These are phyloP conservation scores for Gnaphalium uliginosum DNA, from an alignment of 129 eudicot genomes.

Conservation along the genomic window DNA sequence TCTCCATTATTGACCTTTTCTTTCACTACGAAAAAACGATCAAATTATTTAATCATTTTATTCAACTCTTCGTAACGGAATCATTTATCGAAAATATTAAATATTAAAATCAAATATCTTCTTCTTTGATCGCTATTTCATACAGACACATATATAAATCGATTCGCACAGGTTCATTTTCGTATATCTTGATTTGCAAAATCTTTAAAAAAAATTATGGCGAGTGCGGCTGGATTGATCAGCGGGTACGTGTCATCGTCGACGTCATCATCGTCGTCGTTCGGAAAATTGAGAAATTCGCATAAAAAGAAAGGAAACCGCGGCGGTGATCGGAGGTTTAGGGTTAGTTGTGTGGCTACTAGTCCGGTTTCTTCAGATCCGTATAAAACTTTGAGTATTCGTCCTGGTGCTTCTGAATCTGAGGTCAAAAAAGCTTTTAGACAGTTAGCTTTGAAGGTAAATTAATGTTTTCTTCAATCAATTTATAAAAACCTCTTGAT, in stretches of 20 bases:
- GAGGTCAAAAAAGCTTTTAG: constrained; percentile 90
- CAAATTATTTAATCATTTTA: neutral
- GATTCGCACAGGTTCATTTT: neutral
- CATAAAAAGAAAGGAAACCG: constrained; percentile 27
- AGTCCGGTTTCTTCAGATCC: constrained; percentile 55
- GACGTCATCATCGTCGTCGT: constrained; percentile 27
- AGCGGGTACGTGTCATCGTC: constrained; percentile 38
- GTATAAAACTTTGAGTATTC: constrained; percentile 65
- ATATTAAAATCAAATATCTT: neutral
- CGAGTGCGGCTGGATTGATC: constrained; percentile 39
- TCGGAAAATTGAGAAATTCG: constrained; percentile 27
- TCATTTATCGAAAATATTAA: no score
- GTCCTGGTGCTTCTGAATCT: constrained; percentile 80
- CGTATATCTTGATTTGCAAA: neutral
- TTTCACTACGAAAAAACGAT: neutral
- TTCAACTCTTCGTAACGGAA: neutral
- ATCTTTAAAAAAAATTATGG: constrained; percentile 30
- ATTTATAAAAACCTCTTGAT: neutral
- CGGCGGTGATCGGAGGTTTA: constrained; percentile 25
- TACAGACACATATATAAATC: neutral
- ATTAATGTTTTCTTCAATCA: neutral
- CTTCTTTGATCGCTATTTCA: neutral
- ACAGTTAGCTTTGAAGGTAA: constrained; percentile 80
- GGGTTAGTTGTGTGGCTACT: constrained; percentile 47
- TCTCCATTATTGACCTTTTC: constrained; percentile 31